phyloP scores from a whole-genome alignment of 1,284 basidiomycete genomes.

The Ganoderma multipileum region DNA sequence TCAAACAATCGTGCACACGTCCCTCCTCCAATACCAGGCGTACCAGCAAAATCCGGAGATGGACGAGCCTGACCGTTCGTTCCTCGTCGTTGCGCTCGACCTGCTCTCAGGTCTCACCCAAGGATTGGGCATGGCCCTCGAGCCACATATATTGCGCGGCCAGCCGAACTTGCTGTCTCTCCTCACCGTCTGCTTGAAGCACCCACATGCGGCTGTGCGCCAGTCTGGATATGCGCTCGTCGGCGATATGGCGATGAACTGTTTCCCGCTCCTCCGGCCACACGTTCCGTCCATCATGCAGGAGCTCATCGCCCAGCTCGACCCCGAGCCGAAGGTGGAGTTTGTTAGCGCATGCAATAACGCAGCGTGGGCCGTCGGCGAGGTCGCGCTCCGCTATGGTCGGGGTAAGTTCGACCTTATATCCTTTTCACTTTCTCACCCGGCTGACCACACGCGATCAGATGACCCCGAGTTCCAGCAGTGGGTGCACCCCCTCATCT shows the following conservation, averaged over 20 bases:
- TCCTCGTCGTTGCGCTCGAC: constrained; percentile 97
- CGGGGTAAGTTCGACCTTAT: constrained; percentile 54
- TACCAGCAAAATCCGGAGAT: constrained; percentile 86
- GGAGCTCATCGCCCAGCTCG: constrained; percentile 89
- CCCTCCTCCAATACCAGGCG: constrained; percentile 83
- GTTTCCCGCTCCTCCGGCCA: constrained; percentile 86
- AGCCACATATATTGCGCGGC: constrained; percentile 69
- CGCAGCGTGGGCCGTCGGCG: constrained; percentile 99
- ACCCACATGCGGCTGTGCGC: constrained; percentile 93
- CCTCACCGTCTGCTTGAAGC: constrained; percentile 88
- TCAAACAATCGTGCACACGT: constrained; percentile 83
- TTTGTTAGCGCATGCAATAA: constrained; percentile 99
- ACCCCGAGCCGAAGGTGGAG: constrained; percentile 89
- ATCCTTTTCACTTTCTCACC: constrained; percentile 16
- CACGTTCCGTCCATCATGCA: constrained; percentile 90
- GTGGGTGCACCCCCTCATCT: constrained; percentile 88
- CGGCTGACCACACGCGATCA: constrained; percentile 36
- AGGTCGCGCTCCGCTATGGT: constrained; percentile 91
- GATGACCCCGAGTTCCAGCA: constrained; percentile 86
- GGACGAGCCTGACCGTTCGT: constrained; percentile 94
- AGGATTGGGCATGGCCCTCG: constrained; percentile 84
- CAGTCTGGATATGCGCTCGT: constrained; percentile 98
- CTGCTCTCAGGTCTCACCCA: constrained; percentile 95
- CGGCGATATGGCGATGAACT: constrained; percentile 97
- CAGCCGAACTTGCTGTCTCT: constrained; percentile 83